Percentiles rank a stretch among this genome's conserved stretches.
Evolutionary conservation across 2,329 filamentous ascomycete species (phyloP).

Genomic region (Fusarium sp.): DNA sequence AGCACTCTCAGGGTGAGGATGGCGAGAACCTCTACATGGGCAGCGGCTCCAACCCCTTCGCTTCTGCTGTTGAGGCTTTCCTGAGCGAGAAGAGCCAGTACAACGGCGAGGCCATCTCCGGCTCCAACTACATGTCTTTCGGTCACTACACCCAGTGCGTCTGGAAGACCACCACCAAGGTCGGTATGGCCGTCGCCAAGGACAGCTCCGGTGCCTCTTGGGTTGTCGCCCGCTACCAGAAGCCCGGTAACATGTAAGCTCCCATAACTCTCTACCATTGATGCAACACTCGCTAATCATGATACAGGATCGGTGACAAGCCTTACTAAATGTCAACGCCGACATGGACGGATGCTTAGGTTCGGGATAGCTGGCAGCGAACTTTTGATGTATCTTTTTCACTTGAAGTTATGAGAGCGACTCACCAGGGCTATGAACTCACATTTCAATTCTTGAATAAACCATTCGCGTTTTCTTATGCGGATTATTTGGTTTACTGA

Average conservation of each 20-base stretch:
- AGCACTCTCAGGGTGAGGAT: conserved; percentile 29
- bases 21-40: conserved; percentile 41
- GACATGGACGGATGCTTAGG: background rate
- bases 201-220: conserved; percentile 26
- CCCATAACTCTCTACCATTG: too few relatives aligned
- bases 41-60: conserved; percentile 15
- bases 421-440: conserved; percentile 22
- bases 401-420: conserved; percentile 18
- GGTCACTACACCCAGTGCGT: conserved; percentile 40
- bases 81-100: conserved; percentile 37
- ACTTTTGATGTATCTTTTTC: conserved; percentile 30
- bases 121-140: conserved; percentile 33
- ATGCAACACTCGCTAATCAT: conserved; percentile 15
- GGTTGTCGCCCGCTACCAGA: conserved; percentile 38
- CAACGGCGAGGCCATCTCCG: conserved; percentile 29
- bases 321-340: conserved; percentile 28
- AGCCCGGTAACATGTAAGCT: conserved; percentile 40
- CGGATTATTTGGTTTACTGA: conserved; percentile 12
- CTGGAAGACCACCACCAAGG: conserved; percentile 39
- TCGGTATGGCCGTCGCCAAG: conserved; percentile 35
- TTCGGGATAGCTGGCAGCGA: conserved; percentile 7
- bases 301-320: conserved; percentile 28
- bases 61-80: conserved; percentile 32
- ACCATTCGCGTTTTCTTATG: conserved; percentile 11
- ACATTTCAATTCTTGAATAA: conserved; percentile 25